Evolutionary conservation across 495 filamentous ascomycete genomes (phyloP).

Genomic region (Talaromyces thailandensis): DNA sequence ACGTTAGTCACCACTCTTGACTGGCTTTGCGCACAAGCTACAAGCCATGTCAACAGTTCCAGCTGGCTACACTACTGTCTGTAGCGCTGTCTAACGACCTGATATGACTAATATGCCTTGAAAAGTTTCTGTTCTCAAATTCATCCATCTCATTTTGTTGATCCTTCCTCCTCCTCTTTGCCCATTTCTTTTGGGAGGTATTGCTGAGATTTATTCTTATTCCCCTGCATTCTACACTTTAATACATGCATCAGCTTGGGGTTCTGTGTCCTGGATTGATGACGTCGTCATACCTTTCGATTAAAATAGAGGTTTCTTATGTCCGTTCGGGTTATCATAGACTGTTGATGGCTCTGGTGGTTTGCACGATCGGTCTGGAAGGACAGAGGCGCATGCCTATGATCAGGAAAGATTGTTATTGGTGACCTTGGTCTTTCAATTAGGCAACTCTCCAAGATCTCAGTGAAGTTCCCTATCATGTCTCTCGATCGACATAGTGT

Average conservation of each 20-base stretch:
- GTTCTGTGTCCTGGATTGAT: neutral
- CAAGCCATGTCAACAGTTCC: conserved; percentile 7
- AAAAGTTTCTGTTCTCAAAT: conserved; percentile 1
- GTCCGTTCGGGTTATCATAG: neutral
- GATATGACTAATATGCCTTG: conserved; percentile 7
- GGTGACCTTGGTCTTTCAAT: neutral
- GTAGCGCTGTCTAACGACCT: conserved; percentile 4
- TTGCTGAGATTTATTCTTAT: neutral
- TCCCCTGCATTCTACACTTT: neutral
- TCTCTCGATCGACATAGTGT: neutral
- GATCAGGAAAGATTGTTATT: neutral
- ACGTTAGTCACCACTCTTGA: conserved; percentile 25
- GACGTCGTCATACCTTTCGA: neutral
- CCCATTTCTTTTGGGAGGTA: neutral
- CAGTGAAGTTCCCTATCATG: neutral
- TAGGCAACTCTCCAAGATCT: neutral
- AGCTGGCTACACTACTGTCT: conserved; percentile 7
- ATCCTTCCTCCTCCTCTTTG: neutral
- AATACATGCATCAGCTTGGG: neutral
- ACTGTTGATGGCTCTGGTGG: neutral
- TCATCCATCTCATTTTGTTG: neutral
- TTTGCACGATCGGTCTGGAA: neutral
- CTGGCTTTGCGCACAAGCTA: neutral
- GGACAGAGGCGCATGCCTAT: neutral
- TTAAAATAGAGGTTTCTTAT: neutral